phyloP scores from a whole-genome alignment of 148 eudicot species.

The Rhododendron williamsianum region DNA sequence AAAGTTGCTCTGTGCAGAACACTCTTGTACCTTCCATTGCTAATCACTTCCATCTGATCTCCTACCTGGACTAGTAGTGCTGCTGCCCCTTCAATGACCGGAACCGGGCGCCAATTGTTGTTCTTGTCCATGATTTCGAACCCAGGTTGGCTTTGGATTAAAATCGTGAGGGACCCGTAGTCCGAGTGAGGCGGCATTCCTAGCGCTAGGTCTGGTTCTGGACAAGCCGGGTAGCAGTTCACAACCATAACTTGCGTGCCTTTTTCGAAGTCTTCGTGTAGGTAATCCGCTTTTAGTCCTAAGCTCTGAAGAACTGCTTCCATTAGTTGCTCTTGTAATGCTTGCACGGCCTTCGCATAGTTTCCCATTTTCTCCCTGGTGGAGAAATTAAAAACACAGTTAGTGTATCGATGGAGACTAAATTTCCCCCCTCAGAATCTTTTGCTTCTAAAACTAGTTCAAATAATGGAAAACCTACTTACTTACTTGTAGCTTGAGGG shows the following conservation, averaged over 20 bases:
- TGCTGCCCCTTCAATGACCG: conserved; percentile 17
- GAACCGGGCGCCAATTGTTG: conserved; percentile 27
- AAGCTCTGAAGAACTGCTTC: not conserved
- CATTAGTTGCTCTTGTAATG: too few relatives aligned
- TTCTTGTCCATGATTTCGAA: conserved; percentile 28
- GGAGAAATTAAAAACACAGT: not conserved
- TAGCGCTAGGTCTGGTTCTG: conserved; percentile 17
- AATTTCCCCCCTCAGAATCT: too few relatives aligned
- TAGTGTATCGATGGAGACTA: not conserved
- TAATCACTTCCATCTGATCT: conserved; percentile 37
- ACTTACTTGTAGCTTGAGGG: conserved; percentile 37
- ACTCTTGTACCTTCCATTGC: conserved; percentile 29
- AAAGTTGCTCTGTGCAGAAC: not conserved
- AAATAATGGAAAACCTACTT: not conserved
- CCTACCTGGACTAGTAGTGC: conserved; percentile 25
- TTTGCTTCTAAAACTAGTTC: not conserved
- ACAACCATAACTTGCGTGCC: conserved; percentile 33
- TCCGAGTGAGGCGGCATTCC: not conserved
- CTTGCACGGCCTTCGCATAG: not conserved
- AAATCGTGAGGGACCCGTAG: not conserved
- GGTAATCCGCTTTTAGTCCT: not conserved
- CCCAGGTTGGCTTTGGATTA: conserved; percentile 23
- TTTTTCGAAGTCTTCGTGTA: conserved; percentile 13
- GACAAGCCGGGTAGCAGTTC: conserved; percentile 35
- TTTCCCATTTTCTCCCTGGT: not conserved